Evolutionary conservation across 2,329 filamentous ascomycete genomes (phyloP), one percentile per base, ranked within the genome.

Genomic region (Colletotrichum cordylinicola): DNA sequence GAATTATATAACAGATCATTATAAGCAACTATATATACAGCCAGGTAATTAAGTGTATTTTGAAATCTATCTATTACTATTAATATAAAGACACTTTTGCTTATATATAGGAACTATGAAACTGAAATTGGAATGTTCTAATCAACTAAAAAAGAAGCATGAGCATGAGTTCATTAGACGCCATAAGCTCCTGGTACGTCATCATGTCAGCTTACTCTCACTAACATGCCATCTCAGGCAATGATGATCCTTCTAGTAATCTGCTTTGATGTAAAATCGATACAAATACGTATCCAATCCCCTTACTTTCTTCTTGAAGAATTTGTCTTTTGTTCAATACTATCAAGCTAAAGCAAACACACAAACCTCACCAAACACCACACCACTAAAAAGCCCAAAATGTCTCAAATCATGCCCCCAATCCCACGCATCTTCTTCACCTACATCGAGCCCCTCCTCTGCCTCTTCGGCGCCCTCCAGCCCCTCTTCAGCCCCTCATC

Each of bases 371-470:
- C 43, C 43, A 48, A 48, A 48, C 2, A 21, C 43, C 43, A 6
- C 13, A 48, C n/a, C 43, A 21, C 4, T 2, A n/a, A 48, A 48
- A 48, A 13, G n/a, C 9, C 6, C 31, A 35, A 61, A 61, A 61
- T 61, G 29, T 61, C 58, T 18, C 29, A 61, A 61, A 33, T 61
- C 24, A 61, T 61, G 58, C 58, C 58, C 29, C 58, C 58, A 10
- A 61, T 61, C 29, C 58, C 58, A 15, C 29, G 58, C 18, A 61
- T 35, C 58, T 61, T 61, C 29, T 61, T 61, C 58, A 61, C 15
- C 10, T 61, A 35, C 58, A 61, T 61, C 29, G 27, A 61, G 18
- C 16, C 58, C 8, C 24, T 33, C 58, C 29, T 29, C 58, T 18
- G 10, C 18, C 24, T 35, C 29, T 61, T 29, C 18, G 15, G 58